Base-by-base conservation (phyloP, 176 grass and related monocot species). In the Tillandsia fasciculata region DNA sequence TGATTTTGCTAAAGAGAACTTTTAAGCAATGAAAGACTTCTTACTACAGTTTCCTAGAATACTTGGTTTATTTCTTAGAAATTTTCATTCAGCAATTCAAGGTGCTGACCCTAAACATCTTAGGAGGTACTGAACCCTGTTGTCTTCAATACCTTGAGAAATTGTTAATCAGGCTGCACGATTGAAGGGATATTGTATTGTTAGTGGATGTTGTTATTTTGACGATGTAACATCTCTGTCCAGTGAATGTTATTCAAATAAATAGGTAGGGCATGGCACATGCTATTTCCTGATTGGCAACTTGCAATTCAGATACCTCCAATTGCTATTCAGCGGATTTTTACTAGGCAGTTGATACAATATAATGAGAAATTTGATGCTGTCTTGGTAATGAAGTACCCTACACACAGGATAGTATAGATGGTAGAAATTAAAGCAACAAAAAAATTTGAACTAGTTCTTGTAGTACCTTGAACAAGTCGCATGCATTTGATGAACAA, bases 401-500 rank as follows among this genome's bases (percentile, higher is more conserved):
- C 17, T 61, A 20, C 0, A 61, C 22, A 15, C 4, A n/a, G 22
- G 56, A 61, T 10, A 9, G 0, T 61, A 17, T 57, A 1, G 22
- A 20, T 10, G 3, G 15, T 61, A 61, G 56, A 83, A 61, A 76
- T 12, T 52, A 49, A 52, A 26, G 1, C 48, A 14, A 74, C 50
- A 26, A 52, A 17, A 73, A 49, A 68, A 63, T 61, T 10, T 66
- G 33, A 23, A 27, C 12, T 2, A 70, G 11, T 48, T 24, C 10
- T 5, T 73, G 50, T 18, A 61, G 11, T 88, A 92, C 89, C 89
- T 92, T 92, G 89, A 83, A 92, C 74, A 61, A 88, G 79, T 51
- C 67, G 82, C 89, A 92, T 92, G 51, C 82, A 79, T 67, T 73
- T 70, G 75, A 92, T 83, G 71, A 92, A 88, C 57, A 74, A 83